These are phyloP conservation scores for Fusarium buxicola DNA, from an alignment of 2,329 filamentous ascomycete genomes.

Conservation along the genomic window DNA sequence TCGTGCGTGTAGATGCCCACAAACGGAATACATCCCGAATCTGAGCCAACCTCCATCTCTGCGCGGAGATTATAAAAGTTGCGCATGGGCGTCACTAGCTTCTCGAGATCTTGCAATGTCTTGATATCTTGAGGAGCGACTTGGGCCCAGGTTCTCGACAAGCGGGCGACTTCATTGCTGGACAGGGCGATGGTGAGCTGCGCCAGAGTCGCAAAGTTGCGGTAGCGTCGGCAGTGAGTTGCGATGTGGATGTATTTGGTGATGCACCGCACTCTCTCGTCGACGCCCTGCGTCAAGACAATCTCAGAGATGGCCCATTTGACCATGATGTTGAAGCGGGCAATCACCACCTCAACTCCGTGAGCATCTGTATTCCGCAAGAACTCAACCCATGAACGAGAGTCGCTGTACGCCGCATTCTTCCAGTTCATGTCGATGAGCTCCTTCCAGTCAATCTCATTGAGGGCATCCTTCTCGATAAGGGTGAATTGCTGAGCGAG, in stretches of 20 bases:
- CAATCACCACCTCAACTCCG: conserved; percentile 85
- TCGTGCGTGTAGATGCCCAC: conserved; percentile 88
- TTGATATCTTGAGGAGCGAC: conserved; percentile 73
- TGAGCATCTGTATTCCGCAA: conserved; percentile 76
- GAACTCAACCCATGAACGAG: conserved; percentile 85
- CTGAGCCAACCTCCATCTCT: conserved; percentile 79
- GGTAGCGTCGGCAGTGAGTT: conserved; percentile 76
- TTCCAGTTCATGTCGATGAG: conserved; percentile 87
- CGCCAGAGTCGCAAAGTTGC: conserved; percentile 87
- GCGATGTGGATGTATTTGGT: conserved; percentile 88
- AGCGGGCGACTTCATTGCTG: conserved; percentile 76
- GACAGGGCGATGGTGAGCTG: conserved; percentile 83
- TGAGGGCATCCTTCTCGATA: conserved; percentile 86
- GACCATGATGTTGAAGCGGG: conserved; percentile 88
- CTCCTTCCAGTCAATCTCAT: conserved; percentile 90
- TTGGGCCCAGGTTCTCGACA: conserved; percentile 77
- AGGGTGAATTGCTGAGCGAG: conserved; percentile 87
- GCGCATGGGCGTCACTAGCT: conserved; percentile 78
- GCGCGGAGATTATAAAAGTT: conserved; percentile 82
- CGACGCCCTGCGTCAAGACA: conserved; percentile 76
- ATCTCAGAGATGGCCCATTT: conserved; percentile 88
- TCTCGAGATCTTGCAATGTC: conserved; percentile 76
- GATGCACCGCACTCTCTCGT: conserved; percentile 80
- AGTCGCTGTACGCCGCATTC: conserved; percentile 71
- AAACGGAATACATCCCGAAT: conserved; percentile 84